Conservation (phyloP, 2,329 filamentous ascomycete species). For the Claviceps fusiformis region DNA sequence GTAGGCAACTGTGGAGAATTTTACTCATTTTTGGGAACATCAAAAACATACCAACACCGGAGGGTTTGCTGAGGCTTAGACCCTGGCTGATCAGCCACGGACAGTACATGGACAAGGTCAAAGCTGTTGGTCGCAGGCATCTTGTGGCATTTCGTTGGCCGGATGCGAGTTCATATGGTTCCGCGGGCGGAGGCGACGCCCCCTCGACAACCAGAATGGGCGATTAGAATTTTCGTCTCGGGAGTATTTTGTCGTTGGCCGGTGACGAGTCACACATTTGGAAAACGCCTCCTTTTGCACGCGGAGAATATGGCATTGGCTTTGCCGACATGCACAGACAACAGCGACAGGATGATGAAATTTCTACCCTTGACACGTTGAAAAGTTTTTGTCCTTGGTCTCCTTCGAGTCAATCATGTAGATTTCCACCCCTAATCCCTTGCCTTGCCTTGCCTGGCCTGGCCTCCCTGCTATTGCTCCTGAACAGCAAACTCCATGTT, state of each 20-base stretch:
- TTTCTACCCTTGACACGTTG: not conserved
- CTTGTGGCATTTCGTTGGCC: not conserved
- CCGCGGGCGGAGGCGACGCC: not conserved
- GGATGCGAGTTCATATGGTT: not conserved
- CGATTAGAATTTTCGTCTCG: not conserved
- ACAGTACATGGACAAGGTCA: not conserved
- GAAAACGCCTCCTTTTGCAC: too few species aligned
- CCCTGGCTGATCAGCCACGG: not conserved
- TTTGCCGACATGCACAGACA: not conserved
- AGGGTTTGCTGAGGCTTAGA: not conserved
- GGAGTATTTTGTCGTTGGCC: not conserved
- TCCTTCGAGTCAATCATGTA: not conserved
- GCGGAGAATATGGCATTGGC: not conserved
- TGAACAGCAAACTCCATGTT: not conserved
- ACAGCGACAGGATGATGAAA: not conserved
- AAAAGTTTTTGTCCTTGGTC: not conserved
- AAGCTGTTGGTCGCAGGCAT: not conserved
- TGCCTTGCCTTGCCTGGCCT: not conserved
- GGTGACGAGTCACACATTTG: not conserved
- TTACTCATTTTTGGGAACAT: not conserved
- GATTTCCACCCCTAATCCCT: not conserved
- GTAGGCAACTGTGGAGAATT: not conserved
- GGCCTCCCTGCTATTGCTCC: not conserved
- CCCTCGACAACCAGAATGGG: not conserved
- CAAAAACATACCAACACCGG: not conserved